phyloP scores from a whole-genome alignment of 1,139 yeast genomes.

The Scheffersomyces titani region DNA sequence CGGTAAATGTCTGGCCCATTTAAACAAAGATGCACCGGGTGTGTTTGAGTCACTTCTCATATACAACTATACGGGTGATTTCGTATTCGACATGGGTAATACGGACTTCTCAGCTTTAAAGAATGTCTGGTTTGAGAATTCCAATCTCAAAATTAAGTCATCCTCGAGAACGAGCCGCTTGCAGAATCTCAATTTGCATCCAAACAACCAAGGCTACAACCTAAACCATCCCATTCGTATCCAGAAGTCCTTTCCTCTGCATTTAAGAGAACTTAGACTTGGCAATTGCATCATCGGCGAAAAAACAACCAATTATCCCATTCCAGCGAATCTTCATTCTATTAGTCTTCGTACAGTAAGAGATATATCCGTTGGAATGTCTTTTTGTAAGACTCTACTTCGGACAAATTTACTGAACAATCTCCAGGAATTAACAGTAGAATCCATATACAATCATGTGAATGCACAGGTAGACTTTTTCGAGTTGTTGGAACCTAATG shows the following conservation, averaged over 20 bases:
- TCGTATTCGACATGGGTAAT: conserved; percentile 12
- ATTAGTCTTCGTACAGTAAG: conserved; percentile 13
- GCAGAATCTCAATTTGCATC: conserved; percentile 11
- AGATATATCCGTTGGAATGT: conserved; percentile 13
- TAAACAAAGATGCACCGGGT: conserved; percentile 1
- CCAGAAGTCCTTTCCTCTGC: conserved; percentile 14
- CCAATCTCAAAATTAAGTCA: conserved; percentile 13
- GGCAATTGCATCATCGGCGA: conserved; percentile 17
- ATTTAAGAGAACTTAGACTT: conserved; percentile 12
- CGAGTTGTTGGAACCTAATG: background rate
- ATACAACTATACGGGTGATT: conserved; percentile 14
- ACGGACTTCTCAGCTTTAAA: conserved; percentile 10
- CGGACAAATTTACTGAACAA: background rate
- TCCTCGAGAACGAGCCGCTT: conserved; percentile 6
- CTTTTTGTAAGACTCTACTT: background rate
- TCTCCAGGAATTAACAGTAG: background rate
- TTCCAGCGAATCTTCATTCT: conserved; percentile 12
- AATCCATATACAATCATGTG: background rate
- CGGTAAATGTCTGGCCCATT: conserved; percentile 1
- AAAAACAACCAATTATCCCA: conserved; percentile 7
- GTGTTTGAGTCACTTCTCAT: conserved; percentile 7
- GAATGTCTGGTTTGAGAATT: conserved; percentile 19
- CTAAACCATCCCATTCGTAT: conserved; percentile 12
- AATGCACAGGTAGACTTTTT: background rate
- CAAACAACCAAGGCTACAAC: conserved; percentile 17